A percentile compares a stretch with the other conserved stretches of the same genome.
Conservation (phyloP, 768 basidiomycete species). For the Cyclocybe aegerita region DNA sequence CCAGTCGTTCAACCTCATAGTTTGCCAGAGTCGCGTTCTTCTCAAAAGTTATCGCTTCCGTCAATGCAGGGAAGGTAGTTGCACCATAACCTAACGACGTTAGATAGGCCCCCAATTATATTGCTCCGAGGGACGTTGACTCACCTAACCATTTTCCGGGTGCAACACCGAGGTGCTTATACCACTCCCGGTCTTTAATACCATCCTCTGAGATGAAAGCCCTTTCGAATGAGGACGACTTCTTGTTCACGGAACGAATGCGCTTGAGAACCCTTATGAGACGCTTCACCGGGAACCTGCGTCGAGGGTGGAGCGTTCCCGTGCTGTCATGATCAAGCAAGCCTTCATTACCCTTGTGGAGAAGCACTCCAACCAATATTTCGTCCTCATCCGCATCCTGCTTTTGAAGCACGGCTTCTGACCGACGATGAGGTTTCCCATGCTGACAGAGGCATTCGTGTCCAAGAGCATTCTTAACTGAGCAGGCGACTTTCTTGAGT, state of each 20-base stretch:
- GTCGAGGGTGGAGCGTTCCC: conserved; percentile 5
- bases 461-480: conserved; percentile 12
- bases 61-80: conserved; percentile 79
- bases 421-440: not conserved
- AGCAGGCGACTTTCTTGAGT: conserved; percentile 7
- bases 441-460: conserved; percentile 13
- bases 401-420: too few relatives aligned
- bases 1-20: conserved; percentile 59
- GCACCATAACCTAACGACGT: conserved; percentile 68
- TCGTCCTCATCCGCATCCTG: conserved; percentile 4
- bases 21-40: conserved; percentile 59
- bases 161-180: conserved; percentile 79
- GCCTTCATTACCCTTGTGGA: conserved; percentile 13
- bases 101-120: conserved; percentile 13
- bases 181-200: conserved; percentile 84
- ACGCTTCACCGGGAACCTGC: conserved; percentile 8
- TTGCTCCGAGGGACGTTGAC: conserved; percentile 33
- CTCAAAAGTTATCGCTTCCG: conserved; percentile 75
- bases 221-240: conserved; percentile 66
- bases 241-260: conserved; percentile 58
- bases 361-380: conserved; percentile 12
- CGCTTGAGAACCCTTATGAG: conserved; percentile 41
- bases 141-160: conserved; percentile 84
- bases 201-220: conserved; percentile 81
- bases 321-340: not conserved